These are phyloP conservation scores for Nicotiana benthamiana DNA, from an alignment of 257 asterid genomes.

Conservation along the genomic window DNA sequence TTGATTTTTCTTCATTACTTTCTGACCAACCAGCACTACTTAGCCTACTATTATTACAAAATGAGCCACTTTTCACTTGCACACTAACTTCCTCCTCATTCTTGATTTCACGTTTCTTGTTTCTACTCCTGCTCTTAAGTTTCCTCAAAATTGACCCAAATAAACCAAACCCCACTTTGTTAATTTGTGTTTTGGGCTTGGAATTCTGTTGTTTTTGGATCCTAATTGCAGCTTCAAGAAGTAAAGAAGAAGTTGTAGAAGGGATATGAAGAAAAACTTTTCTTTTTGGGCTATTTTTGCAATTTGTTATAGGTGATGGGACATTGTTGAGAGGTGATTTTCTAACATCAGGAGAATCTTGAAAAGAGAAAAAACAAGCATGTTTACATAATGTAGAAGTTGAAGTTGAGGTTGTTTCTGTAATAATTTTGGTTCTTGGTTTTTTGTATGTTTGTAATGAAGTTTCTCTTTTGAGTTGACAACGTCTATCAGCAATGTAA, in stretches of 20 bases:
- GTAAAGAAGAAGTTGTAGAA: constrained; percentile 51
- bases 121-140: constrained; percentile 36
- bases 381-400: constrained; percentile 27
- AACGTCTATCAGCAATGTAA: constrained; percentile 46
- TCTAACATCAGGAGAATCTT: constrained; percentile 41
- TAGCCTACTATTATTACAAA: constrained; percentile 21
- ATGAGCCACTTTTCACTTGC: constrained; percentile 3
- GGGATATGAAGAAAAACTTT: constrained; percentile 45
- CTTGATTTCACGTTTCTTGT: constrained; percentile 27
- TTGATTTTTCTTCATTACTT: constrained; percentile 29
- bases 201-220: constrained; percentile 46
- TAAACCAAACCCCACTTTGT: constrained; percentile 38
- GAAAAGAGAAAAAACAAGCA: constrained; percentile 58
- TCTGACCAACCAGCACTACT: constrained; percentile 45
- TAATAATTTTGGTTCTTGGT: constrained; percentile 12
- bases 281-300: background rate
- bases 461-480: constrained; percentile 21
- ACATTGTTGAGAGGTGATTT: constrained; percentile 47
- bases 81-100: background rate
- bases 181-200: constrained; percentile 28
- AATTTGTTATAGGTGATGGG: background rate
- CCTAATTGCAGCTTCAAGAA: constrained; percentile 78
- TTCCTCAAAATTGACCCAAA: constrained; percentile 53
- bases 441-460: constrained; percentile 26
- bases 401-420: constrained; percentile 14